Conservation (phyloP, 1,284 basidiomycete species). For the Ustilago esculenta region DNA sequence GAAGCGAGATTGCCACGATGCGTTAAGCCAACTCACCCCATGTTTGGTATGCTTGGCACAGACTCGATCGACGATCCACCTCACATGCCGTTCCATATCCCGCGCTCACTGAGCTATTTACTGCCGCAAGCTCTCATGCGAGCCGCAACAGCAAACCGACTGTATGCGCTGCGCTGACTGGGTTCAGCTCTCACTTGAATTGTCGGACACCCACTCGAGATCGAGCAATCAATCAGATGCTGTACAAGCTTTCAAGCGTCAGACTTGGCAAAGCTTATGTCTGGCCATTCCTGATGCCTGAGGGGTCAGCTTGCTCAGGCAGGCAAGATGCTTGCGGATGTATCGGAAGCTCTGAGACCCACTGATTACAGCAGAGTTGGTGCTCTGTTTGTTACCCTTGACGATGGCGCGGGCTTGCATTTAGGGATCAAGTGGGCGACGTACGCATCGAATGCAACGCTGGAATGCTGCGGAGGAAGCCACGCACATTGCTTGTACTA, state of each 20-base stretch:
- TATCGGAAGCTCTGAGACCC: neutral
- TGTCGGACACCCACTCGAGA: no score
- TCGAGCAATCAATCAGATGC: no score
- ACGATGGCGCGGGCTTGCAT: neutral
- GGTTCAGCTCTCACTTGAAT: neutral
- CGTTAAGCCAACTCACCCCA: neutral
- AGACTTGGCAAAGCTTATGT: no score
- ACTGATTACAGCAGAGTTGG: neutral
- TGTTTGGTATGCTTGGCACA: neutral
- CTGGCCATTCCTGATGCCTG: no score
- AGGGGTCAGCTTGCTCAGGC: no score
- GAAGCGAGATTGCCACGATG: conserved; percentile 2
- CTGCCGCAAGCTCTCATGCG: conserved; percentile 1
- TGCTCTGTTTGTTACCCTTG: neutral
- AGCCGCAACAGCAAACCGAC: neutral
- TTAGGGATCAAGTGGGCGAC: neutral
- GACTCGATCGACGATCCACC: conserved; percentile 7
- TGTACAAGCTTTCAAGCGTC: no score
- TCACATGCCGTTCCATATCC: conserved; percentile 24
- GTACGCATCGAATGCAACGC: conserved; percentile 18
- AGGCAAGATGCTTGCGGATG: neutral
- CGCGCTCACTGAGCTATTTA: neutral
- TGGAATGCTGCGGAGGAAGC: conserved; percentile 29
- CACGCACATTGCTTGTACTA: neutral
- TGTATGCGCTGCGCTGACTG: neutral